Conservation (phyloP, 345 rosid species). For the Acer campestre region DNA sequence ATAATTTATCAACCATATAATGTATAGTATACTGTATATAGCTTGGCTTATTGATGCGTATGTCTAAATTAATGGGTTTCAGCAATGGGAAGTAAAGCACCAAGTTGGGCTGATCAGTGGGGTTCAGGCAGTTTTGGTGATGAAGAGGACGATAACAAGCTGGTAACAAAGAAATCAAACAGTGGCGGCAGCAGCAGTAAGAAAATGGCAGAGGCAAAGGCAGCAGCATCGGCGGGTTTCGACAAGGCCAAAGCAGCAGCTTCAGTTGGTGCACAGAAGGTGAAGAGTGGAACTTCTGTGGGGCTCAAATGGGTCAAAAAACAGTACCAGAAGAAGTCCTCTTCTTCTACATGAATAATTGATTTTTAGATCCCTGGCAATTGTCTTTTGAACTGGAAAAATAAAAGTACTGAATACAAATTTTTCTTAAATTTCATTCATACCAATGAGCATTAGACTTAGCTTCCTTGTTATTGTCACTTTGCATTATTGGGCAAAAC, state of each 20-base stretch:
- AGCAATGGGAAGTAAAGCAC: conserved; percentile 24
- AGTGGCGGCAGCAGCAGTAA: conserved; percentile 1
- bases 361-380: neutral
- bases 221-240: conserved; percentile 24
- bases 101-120: conserved; percentile 31
- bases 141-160: conserved; percentile 17
- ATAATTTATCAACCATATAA: no score
- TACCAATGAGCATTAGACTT: neutral
- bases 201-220: conserved; percentile 26
- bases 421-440: neutral
- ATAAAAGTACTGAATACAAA: neutral
- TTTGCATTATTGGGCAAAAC: neutral
- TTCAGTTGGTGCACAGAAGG: conserved; percentile 21
- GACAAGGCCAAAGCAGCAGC: conserved; percentile 30
- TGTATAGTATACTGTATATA: neutral
- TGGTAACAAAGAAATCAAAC: conserved; percentile 3
- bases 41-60: neutral
- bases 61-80: neutral
- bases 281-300: conserved; percentile 22
- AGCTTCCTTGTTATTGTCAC: neutral
- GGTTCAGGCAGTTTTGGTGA: neutral
- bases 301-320: conserved; percentile 34
- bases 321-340: conserved; percentile 18
- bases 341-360: conserved; percentile 19
- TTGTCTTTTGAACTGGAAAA: neutral